Conservation (phyloP, 2,329 filamentous ascomycete species). For the Sporothrix dimorphospora region DNA sequence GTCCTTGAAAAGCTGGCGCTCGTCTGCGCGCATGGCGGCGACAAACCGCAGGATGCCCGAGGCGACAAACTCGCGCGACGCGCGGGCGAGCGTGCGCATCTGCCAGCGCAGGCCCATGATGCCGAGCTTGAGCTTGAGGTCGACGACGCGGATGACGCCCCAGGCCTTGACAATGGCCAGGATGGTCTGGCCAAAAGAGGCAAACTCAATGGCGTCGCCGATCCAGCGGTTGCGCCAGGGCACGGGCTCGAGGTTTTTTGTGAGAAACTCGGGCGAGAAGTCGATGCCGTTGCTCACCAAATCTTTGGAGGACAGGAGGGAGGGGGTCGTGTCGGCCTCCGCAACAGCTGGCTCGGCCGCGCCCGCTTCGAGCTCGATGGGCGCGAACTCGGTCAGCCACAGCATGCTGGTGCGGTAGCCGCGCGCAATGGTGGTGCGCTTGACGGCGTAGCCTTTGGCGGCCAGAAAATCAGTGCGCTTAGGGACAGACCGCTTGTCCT, state of each 20-base stretch:
- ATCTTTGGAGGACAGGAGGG: not conserved
- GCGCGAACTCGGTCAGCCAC: slow-evolving; percentile 61
- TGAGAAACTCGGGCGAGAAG: slow-evolving; percentile 40
- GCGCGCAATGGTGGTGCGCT: slow-evolving; percentile 60
- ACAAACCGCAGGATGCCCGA: slow-evolving; percentile 61
- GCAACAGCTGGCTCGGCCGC: not conserved
- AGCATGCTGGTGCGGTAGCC: slow-evolving; percentile 66
- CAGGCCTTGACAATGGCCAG: slow-evolving; percentile 61
- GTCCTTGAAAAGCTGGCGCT: slow-evolving; percentile 59
- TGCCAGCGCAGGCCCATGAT: slow-evolving; percentile 59
- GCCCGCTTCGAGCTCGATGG: slow-evolving; percentile 45
- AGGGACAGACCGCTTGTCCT: slow-evolving; percentile 66
- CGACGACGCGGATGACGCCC: slow-evolving; percentile 60
- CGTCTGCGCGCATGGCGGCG: slow-evolving; percentile 56
- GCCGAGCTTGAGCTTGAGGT: slow-evolving; percentile 61
- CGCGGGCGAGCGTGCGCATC: slow-evolving; percentile 63
- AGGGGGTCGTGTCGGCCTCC: not conserved
- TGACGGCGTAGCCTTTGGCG: slow-evolving; percentile 64
- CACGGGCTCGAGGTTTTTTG: slow-evolving; percentile 55
- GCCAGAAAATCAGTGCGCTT: slow-evolving; percentile 63
- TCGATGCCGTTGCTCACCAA: slow-evolving; percentile 36
- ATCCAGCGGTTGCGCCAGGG: slow-evolving; percentile 61
- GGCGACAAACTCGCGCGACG: slow-evolving; percentile 60
- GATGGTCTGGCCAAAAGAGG: slow-evolving; percentile 59
- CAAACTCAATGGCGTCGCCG: slow-evolving; percentile 61